Evolutionary conservation across 805 yeast genomes (phyloP).

Genomic region (Metschnikowia lochheadii): DNA sequence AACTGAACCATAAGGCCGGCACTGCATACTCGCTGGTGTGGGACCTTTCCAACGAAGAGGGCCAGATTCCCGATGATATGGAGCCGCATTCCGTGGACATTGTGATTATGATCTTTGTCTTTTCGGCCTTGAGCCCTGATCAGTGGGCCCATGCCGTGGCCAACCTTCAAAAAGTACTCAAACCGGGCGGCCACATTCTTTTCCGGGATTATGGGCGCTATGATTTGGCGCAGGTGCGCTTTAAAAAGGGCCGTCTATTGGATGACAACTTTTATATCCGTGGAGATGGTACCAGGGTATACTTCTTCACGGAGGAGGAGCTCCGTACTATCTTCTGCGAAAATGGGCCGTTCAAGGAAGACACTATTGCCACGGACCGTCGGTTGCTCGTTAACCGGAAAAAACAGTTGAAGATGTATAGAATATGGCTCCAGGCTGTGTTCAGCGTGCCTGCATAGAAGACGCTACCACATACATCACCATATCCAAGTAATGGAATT

Average conservation of each 20-base stretch:
- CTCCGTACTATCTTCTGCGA: constrained; percentile 60
- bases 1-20: constrained; percentile 42
- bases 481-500: constrained; percentile 34
- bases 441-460: constrained; percentile 34
- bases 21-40: constrained; percentile 82
- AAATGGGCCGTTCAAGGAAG: constrained; percentile 55
- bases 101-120: constrained; percentile 92
- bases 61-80: constrained; percentile 76
- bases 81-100: constrained; percentile 81
- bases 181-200: constrained; percentile 88
- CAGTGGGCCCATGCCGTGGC: constrained; percentile 84
- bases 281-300: constrained; percentile 97
- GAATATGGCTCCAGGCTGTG: constrained; percentile 95
- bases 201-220: constrained; percentile 95
- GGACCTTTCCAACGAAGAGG: constrained; percentile 83
- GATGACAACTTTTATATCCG: constrained; percentile 94
- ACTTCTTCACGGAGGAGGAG: constrained; percentile 95
- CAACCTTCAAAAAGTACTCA: constrained; percentile 67
- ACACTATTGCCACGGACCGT: constrained; percentile 83
- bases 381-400: constrained; percentile 88
- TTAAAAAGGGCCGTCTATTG: constrained; percentile 79
- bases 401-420: constrained; percentile 88
- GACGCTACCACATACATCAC: constrained; percentile 26
- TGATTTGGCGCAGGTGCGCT: constrained; percentile 91
- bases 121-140: constrained; percentile 84